A percentile compares a stretch with the other conserved stretches of the same genome.
phyloP scores from a whole-genome alignment of 1,284 basidiomycete species.

The Heliocybe sulcata region DNA sequence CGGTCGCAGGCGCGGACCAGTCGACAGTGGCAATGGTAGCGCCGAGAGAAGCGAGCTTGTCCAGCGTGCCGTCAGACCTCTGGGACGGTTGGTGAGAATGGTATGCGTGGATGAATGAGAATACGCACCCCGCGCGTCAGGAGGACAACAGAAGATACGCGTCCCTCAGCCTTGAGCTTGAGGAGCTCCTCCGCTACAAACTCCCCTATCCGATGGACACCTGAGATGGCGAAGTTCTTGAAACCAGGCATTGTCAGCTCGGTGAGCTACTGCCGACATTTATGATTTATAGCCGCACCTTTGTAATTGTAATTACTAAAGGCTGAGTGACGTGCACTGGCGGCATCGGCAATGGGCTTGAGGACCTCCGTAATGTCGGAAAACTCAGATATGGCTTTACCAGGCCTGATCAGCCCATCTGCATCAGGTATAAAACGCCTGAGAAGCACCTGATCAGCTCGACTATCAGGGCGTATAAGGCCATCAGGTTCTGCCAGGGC shows the following conservation, averaged over 20 bases:
- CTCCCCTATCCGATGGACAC: slow-evolving; percentile 15
- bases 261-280: too few relatives aligned
- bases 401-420: too few relatives aligned
- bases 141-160: slow-evolving; percentile 6
- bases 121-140: slow-evolving; percentile 11
- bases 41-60: slow-evolving; percentile 2
- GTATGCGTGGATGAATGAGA: neutral
- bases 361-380: too few relatives aligned
- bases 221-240: slow-evolving; percentile 16
- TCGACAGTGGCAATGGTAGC: slow-evolving; percentile 10
- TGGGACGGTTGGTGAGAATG: neutral
- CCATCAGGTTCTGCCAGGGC: too few relatives aligned
- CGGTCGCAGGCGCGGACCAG: slow-evolving; percentile 7
- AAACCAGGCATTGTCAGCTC: slow-evolving; percentile 17
- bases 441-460: too few relatives aligned
- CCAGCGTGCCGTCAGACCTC: neutral
- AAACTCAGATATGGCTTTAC: too few relatives aligned
- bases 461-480: too few relatives aligned
- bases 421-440: too few relatives aligned
- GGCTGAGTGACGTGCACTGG: too few relatives aligned
- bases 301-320: too few relatives aligned
- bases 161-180: slow-evolving; percentile 10
- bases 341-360: too few relatives aligned
- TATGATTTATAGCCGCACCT: too few relatives aligned
- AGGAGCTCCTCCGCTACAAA: slow-evolving; percentile 17